A percentile compares a stretch with the other conserved stretches of the same genome.
phyloP scores from a whole-genome alignment of 805 yeast species.

The Candida nemodendra region DNA sequence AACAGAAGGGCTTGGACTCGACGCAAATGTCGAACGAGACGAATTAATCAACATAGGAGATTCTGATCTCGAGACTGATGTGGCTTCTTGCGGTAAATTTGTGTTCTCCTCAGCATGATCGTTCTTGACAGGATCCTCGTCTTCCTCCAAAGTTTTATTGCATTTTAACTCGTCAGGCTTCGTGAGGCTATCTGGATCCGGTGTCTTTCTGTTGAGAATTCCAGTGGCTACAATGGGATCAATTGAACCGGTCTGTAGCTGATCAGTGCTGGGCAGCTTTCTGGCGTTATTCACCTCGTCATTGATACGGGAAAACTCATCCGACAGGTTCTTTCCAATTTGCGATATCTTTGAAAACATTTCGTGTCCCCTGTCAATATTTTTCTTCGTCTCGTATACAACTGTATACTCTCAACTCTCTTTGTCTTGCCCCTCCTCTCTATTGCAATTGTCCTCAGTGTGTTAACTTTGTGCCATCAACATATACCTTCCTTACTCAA shows the following conservation, averaged over 20 bases:
- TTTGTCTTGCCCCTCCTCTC: too few relatives aligned
- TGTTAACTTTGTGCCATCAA: too few relatives aligned
- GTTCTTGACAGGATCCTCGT: not conserved
- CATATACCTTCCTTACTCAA: too few relatives aligned
- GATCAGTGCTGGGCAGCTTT: slow-evolving; percentile 17
- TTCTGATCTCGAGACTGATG: slow-evolving; percentile 16
- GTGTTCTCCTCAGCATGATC: not conserved
- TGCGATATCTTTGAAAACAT: slow-evolving; percentile 63
- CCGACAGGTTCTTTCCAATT: slow-evolving; percentile 59
- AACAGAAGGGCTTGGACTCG: not conserved
- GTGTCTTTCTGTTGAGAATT: slow-evolving; percentile 44
- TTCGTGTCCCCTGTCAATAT: not conserved
- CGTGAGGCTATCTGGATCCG: slow-evolving; percentile 42
- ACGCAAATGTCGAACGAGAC: slow-evolving; percentile 1
- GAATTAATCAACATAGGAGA: too few relatives aligned
- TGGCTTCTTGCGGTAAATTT: not conserved
- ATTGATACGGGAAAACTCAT: slow-evolving; percentile 46
- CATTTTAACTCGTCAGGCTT: slow-evolving; percentile 49
- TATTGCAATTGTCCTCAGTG: too few relatives aligned
- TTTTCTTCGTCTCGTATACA: too few relatives aligned
- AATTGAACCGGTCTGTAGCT: slow-evolving; percentile 9
- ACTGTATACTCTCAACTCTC: too few relatives aligned
- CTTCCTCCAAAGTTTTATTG: slow-evolving; percentile 6
- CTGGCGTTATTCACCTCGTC: slow-evolving; percentile 30
- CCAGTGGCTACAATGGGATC: slow-evolving; percentile 30